Conservation (phyloP, 805 yeast genomes). For the Myxozyma melibiosi region DNA sequence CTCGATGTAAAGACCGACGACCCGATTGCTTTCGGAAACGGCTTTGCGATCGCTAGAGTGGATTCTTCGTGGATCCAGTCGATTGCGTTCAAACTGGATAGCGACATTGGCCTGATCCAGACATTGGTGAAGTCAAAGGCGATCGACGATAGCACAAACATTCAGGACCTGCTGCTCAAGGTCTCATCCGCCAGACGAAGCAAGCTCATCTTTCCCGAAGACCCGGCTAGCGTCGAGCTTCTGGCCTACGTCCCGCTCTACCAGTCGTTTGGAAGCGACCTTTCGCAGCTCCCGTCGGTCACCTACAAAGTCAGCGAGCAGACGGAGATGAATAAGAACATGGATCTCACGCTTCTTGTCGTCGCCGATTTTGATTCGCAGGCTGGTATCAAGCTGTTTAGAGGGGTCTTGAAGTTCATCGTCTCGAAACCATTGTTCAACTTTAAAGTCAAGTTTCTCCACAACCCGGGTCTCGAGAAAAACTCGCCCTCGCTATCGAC, state of each 20-base stretch:
- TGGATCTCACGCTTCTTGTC: constrained; percentile 17
- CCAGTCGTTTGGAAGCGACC: not conserved
- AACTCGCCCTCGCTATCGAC: constrained; percentile 25
- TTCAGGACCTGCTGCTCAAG: constrained; percentile 48
- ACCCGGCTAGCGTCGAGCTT: constrained; percentile 41
- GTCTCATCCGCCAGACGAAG: constrained; percentile 52
- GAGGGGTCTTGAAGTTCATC: constrained; percentile 13
- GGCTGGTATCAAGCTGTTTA: constrained; percentile 15
- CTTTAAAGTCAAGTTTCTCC: constrained; percentile 19
- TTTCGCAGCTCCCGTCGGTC: constrained; percentile 27
- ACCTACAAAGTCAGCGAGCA: constrained; percentile 1
- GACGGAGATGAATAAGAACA: constrained; percentile 1
- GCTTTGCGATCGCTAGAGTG: constrained; percentile 60
- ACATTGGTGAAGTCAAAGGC: constrained; percentile 37
- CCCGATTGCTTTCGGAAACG: constrained; percentile 70
- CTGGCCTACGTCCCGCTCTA: constrained; percentile 34
- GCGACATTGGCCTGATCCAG: constrained; percentile 52
- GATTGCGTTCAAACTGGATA: constrained; percentile 41
- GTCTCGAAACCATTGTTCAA: not conserved
- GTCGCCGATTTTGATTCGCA: constrained; percentile 29
- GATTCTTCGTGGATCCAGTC: constrained; percentile 43
- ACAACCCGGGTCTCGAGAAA: constrained; percentile 24
- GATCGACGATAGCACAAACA: constrained; percentile 37
- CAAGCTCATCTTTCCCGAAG: constrained; percentile 54
- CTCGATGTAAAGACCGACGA: constrained; percentile 48